Conservation (phyloP, 2,329 filamentous ascomycete species). For the Xenoacremonium recifei region DNA sequence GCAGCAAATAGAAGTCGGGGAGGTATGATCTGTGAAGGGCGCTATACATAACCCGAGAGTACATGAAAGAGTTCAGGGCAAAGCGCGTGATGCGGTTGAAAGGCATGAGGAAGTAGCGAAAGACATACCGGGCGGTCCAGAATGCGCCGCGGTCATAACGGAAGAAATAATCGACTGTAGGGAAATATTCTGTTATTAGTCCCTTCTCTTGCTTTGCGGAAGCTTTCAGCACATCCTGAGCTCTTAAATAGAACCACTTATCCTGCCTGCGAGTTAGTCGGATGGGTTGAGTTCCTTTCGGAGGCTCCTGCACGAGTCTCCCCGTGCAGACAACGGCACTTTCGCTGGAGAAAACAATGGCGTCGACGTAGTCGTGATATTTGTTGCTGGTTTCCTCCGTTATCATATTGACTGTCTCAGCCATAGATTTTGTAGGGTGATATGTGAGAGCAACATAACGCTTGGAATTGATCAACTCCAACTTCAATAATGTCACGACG, state of each 20-base stretch:
- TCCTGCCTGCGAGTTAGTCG: constrained; percentile 59
- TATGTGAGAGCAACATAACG: constrained; percentile 60
- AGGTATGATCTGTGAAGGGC: constrained; percentile 62
- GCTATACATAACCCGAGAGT: constrained; percentile 64
- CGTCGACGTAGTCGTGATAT: constrained; percentile 65
- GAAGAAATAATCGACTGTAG: constrained; percentile 66
- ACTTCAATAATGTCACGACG: constrained; percentile 62
- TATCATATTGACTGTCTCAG: constrained; percentile 41
- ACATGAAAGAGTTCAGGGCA: constrained; percentile 60
- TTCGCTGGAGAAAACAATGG: constrained; percentile 58
- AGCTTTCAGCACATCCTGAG: constrained; percentile 31
- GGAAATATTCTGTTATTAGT: constrained; percentile 51
- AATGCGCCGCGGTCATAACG: constrained; percentile 69
- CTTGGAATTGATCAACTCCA: constrained; percentile 55
- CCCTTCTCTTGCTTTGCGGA: constrained; percentile 8
- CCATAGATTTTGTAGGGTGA: constrained; percentile 40
- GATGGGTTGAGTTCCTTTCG: constrained; percentile 30
- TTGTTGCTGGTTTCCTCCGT: constrained; percentile 39
- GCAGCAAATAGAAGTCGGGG: constrained; percentile 60
- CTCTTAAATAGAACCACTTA: constrained; percentile 75
- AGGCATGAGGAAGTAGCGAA: constrained; percentile 62
- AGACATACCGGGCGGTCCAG: constrained; percentile 64
- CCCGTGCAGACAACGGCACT: constrained; percentile 62
- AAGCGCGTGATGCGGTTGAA: constrained; percentile 64
- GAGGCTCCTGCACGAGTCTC: constrained; percentile 48